These are phyloP conservation scores for Solanum megistacrolobum DNA, from an alignment of 257 asterid species.

Conservation along the genomic window DNA sequence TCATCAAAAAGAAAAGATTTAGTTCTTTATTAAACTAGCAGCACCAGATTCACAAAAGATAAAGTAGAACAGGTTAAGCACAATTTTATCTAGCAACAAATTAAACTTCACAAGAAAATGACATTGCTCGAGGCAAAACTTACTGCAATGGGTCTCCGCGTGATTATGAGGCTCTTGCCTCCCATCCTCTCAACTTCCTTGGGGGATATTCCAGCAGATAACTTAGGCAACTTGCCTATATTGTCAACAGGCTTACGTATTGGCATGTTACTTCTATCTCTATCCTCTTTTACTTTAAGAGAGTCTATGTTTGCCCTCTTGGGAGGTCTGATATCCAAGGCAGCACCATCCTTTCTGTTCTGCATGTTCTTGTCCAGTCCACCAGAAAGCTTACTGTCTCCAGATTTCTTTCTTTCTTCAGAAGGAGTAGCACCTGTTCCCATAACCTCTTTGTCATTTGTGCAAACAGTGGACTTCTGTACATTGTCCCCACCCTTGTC, in stretches of 20 bases:
- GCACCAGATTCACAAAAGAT: not conserved
- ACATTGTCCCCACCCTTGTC: slow-evolving; percentile 12
- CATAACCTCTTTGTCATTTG: slow-evolving; percentile 5
- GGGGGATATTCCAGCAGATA: not conserved
- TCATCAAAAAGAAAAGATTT: not conserved
- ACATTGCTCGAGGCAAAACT: slow-evolving; percentile 36
- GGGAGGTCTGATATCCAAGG: slow-evolving; percentile 18
- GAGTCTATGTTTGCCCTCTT: slow-evolving; percentile 34
- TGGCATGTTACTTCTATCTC: not conserved
- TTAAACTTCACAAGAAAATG: slow-evolving; percentile 8
- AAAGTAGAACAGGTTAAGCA: not conserved
- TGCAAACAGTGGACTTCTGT: slow-evolving; percentile 4
- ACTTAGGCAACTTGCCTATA: slow-evolving; percentile 8
- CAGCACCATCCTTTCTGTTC: slow-evolving; percentile 10
- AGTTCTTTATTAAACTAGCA: not conserved
- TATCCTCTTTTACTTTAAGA: not conserved
- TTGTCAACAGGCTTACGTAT: not conserved
- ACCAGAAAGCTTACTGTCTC: slow-evolving; percentile 8
- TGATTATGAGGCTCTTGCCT: slow-evolving; percentile 41
- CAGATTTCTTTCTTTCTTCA: slow-evolving; percentile 12
- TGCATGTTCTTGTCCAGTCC: slow-evolving; percentile 7
- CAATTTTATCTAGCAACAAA: not conserved
- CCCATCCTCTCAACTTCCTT: slow-evolving; percentile 16
- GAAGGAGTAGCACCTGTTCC: slow-evolving; percentile 7
- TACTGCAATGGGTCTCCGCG: slow-evolving; percentile 58